A percentile compares a stretch with the other conserved stretches of the same genome.
Evolutionary conservation across 352 stramenopile species (phyloP).

Genomic region (Phytophthora sojae): DNA sequence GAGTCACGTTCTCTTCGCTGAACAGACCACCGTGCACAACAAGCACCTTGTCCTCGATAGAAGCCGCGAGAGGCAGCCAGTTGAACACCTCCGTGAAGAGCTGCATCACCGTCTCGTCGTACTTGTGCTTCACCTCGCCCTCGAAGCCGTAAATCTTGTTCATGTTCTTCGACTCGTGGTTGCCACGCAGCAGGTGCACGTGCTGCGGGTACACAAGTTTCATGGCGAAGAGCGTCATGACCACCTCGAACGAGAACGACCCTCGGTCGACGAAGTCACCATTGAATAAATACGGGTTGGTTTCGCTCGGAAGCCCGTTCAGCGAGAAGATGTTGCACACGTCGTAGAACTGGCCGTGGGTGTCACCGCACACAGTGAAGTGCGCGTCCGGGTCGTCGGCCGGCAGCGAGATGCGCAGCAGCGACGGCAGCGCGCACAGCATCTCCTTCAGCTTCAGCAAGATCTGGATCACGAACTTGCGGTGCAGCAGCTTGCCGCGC

Average conservation of each 20-base stretch:
- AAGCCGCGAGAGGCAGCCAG: constrained; percentile 94
- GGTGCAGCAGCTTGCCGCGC: constrained; percentile 97
- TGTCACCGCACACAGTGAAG: constrained; percentile 98
- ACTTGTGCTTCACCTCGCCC: constrained; percentile 99
- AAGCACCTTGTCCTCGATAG: constrained; percentile 96
- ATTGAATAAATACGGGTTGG: constrained; percentile 99
- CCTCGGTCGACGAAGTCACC: constrained; percentile 99
- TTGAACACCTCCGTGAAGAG: constrained; percentile 99
- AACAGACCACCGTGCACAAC: constrained; percentile 98
- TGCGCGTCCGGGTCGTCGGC: constrained; percentile 63
- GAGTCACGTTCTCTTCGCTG: constrained; percentile 93
- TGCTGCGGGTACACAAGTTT: constrained; percentile 95
- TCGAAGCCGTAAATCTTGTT: constrained; percentile 99
- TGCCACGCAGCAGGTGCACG: constrained; percentile 96
- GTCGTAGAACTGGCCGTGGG: constrained; percentile 99
- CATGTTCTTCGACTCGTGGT: constrained; percentile 99
- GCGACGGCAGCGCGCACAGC: constrained; percentile 89
- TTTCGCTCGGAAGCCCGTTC: constrained; percentile 95
- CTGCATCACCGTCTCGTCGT: constrained; percentile 98
- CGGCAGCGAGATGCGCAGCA: constrained; percentile 88
- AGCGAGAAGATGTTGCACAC: constrained; percentile 99
- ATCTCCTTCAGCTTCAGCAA: constrained; percentile 94
- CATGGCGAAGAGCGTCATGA: constrained; percentile 97
- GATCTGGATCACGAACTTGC: constrained; percentile 97
- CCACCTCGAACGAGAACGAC: constrained; percentile 98